phyloP scores from a whole-genome alignment of 352 stramenopile species.

The Phytophthora ohioensis region DNA sequence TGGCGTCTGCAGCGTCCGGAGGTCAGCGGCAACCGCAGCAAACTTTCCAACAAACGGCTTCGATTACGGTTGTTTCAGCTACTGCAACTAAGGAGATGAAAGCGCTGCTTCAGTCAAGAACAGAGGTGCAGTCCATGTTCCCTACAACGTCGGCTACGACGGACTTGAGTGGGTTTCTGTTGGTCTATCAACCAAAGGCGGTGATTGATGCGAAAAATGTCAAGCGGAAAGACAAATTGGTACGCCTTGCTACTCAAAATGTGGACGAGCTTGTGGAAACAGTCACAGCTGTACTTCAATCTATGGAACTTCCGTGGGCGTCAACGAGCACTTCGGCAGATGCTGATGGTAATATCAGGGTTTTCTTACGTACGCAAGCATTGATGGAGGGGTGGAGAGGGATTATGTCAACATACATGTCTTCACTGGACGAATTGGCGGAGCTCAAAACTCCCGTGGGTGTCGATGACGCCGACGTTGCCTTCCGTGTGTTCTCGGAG shows the following conservation, averaged over 20 bases:
- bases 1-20: constrained; percentile 42
- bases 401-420: constrained; percentile 55
- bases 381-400: constrained; percentile 54
- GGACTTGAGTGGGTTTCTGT: constrained; percentile 53
- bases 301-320: constrained; percentile 34
- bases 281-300: constrained; percentile 30
- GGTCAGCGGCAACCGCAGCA: constrained; percentile 22
- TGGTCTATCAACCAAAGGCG: constrained; percentile 52
- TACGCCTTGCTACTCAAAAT: constrained; percentile 59
- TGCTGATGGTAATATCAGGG: constrained; percentile 9
- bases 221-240: constrained; percentile 65
- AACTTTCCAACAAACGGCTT: constrained; percentile 9
- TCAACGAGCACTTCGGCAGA: constrained; percentile 2
- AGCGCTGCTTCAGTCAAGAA: constrained; percentile 46
- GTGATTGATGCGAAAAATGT: constrained; percentile 43
- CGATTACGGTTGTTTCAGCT: constrained; percentile 48
- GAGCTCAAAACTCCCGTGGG: constrained; percentile 54
- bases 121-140: constrained; percentile 37
- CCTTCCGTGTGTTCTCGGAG: constrained; percentile 51
- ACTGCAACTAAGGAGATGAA: constrained; percentile 68
- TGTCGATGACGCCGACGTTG: constrained; percentile 47
- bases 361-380: constrained; percentile 44
- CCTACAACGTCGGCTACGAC: background rate
- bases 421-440: constrained; percentile 45
- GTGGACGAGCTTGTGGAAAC: constrained; percentile 45